Conservation (phyloP, 192 early-diverging fungal genomes). For the Chytriomyces sp. region DNA sequence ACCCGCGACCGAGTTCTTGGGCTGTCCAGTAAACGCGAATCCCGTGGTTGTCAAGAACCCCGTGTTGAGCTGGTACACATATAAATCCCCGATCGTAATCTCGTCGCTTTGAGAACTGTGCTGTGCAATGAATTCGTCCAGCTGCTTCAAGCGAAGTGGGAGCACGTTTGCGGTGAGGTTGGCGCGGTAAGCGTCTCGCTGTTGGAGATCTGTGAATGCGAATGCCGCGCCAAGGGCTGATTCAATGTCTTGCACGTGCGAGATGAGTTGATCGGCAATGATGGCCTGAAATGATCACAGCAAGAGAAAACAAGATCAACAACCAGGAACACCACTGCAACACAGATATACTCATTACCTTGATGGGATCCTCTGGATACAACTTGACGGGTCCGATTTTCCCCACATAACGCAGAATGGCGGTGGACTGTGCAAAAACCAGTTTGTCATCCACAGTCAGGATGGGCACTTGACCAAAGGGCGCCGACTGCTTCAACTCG, state of each 20-base stretch:
- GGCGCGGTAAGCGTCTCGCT: conserved; percentile 42
- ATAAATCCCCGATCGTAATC: conserved; percentile 43
- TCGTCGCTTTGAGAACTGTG: conserved; percentile 35
- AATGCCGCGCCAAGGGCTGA: conserved; percentile 20
- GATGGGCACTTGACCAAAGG: conserved; percentile 47
- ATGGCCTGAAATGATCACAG: conserved; percentile 6
- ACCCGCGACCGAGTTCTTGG: conserved; percentile 17
- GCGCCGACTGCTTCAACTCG: conserved; percentile 29
- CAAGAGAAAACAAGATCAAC: too few species aligned
- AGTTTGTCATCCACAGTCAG: conserved; percentile 37
- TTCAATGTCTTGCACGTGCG: conserved; percentile 36
- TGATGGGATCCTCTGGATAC: conserved; percentile 42
- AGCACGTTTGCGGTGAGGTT: conserved; percentile 31
- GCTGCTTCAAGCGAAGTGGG: conserved; percentile 8
- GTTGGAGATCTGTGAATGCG: conserved; percentile 33
- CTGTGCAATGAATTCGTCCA: conserved; percentile 33
- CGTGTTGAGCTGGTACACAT: conserved; percentile 31
- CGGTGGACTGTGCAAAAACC: conserved; percentile 37
- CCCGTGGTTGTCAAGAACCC: not conserved
- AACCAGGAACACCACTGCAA: too few species aligned
- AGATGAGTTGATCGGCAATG: conserved; percentile 39
- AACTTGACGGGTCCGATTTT: conserved; percentile 35
- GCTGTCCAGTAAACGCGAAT: conserved; percentile 20
- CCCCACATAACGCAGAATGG: conserved; percentile 53
- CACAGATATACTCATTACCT: not conserved